These are phyloP conservation scores for Xylaria bambusicola DNA, from an alignment of 495 filamentous ascomycete species.

Conservation along the genomic window DNA sequence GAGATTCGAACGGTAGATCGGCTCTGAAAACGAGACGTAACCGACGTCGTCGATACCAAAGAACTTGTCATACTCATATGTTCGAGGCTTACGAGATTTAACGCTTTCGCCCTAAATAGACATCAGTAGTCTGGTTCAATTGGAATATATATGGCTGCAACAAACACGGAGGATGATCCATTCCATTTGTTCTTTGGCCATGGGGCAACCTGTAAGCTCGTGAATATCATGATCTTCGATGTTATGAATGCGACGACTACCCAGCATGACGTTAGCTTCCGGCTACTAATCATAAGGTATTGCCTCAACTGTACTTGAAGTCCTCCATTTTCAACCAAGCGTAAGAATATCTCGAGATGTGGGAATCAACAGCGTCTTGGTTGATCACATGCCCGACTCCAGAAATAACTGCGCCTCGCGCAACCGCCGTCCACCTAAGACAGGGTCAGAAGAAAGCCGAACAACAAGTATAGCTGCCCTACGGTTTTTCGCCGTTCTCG, in stretches of 20 bases:
- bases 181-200: conserved; percentile 6
- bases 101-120: not conserved
- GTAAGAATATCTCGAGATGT: conserved; percentile 12
- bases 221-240: not conserved
- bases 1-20: conserved; percentile 8
- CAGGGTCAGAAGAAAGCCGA: not conserved
- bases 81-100: not conserved
- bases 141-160: no score
- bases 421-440: conserved; percentile 1
- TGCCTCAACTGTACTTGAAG: not conserved
- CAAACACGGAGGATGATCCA: conserved; percentile 2
- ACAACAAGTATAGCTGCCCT: not conserved
- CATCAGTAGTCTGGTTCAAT: not conserved
- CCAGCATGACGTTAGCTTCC: not conserved
- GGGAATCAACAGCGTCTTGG: not conserved
- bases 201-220: not conserved
- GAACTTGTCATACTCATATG: conserved; percentile 7
- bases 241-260: not conserved
- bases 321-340: conserved; percentile 1
- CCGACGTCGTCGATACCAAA: conserved; percentile 2
- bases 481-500: not conserved
- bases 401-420: not conserved
- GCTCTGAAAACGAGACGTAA: conserved; percentile 1
- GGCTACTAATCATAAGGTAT: not conserved
- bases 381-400: not conserved